phyloP scores from a whole-genome alignment of 495 filamentous ascomycete species.

The Xylaria nigripes region DNA sequence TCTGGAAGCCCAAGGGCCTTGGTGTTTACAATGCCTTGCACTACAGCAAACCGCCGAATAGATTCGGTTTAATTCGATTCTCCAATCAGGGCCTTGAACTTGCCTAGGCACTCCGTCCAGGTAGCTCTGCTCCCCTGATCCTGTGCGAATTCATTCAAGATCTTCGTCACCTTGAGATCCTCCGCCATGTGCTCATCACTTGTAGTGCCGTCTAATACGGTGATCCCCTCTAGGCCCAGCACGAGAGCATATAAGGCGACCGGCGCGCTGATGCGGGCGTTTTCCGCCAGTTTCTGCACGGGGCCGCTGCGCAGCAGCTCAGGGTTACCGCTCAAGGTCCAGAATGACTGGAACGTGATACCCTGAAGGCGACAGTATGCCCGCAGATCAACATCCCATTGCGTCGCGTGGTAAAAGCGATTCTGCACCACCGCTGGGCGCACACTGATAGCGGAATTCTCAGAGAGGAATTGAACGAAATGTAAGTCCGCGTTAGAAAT shows the following conservation, averaged over 20 bases:
- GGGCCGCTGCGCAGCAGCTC: constrained; percentile 43
- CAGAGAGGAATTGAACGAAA: constrained; percentile 44
- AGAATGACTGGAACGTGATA: constrained; percentile 68
- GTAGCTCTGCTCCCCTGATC: constrained; percentile 29
- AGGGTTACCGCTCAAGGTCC: constrained; percentile 67
- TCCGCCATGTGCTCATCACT: constrained; percentile 53
- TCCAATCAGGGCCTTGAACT: constrained; percentile 42
- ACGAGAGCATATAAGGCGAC: constrained; percentile 63
- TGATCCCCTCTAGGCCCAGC: constrained; percentile 47
- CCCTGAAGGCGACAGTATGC: constrained; percentile 51
- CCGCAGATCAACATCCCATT: constrained; percentile 55
- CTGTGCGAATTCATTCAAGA: constrained; percentile 41
- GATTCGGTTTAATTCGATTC: constrained; percentile 21
- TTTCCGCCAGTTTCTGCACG: constrained; percentile 45
- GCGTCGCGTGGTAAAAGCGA: constrained; percentile 53
- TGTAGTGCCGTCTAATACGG: constrained; percentile 64
- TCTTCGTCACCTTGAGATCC: constrained; percentile 51
- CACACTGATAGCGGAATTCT: constrained; percentile 12
- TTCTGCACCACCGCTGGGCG: constrained; percentile 64
- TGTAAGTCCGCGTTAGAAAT: constrained; percentile 59
- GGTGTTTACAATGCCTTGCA: too few relatives aligned
- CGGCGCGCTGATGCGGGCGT: constrained; percentile 37
- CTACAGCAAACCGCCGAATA: neutral
- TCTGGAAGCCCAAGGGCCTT: too few relatives aligned
- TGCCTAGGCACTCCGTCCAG: constrained; percentile 39